A percentile compares a stretch with the other conserved stretches of the same genome.
These are phyloP conservation scores for Colletotrichum truncatum DNA, from an alignment of 2,329 filamentous ascomycete genomes.

Conservation along the genomic window DNA sequence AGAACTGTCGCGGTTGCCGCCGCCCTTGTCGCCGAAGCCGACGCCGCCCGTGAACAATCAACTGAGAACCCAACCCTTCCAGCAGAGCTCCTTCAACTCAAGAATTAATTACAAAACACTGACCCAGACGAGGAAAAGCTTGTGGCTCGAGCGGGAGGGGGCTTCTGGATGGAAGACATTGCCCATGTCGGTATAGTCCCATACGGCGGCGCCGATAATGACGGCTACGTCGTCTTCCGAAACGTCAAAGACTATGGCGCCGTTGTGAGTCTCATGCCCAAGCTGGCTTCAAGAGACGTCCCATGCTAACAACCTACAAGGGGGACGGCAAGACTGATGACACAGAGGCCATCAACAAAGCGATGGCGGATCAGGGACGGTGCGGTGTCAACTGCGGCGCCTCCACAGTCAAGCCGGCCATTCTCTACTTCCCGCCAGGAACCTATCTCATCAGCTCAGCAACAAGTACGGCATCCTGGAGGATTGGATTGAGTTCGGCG, in stretches of 20 bases:
- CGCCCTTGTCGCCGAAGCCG: conserved; percentile 11
- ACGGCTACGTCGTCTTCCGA: conserved; percentile 44
- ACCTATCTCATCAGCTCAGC: conserved; percentile 65
- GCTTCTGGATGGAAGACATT: conserved; percentile 12
- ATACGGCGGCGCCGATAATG: neutral
- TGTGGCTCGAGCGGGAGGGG: neutral
- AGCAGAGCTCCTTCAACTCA: neutral
- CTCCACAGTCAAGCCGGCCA: conserved; percentile 38
- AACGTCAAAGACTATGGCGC: conserved; percentile 52
- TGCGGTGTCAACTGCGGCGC: conserved; percentile 40
- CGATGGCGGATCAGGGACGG: conserved; percentile 49
- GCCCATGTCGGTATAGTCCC: conserved; percentile 1
- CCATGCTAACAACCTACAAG: too few species aligned
- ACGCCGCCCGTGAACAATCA: neutral
- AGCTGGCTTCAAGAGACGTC: too few species aligned
- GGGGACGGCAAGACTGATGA: conserved; percentile 54
- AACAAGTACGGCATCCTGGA: conserved; percentile 50
- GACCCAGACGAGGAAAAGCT: neutral
- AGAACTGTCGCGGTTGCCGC: conserved; percentile 8
- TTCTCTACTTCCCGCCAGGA: conserved; percentile 48
- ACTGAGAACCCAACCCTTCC: neutral
- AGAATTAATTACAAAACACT: conserved; percentile 1
- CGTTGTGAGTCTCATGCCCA: too few species aligned
- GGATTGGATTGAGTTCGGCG: conserved; percentile 1
- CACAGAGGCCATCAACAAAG: conserved; percentile 62